Conservation (phyloP, 352 stramenopile species). For the Pythium aristosporum region DNA sequence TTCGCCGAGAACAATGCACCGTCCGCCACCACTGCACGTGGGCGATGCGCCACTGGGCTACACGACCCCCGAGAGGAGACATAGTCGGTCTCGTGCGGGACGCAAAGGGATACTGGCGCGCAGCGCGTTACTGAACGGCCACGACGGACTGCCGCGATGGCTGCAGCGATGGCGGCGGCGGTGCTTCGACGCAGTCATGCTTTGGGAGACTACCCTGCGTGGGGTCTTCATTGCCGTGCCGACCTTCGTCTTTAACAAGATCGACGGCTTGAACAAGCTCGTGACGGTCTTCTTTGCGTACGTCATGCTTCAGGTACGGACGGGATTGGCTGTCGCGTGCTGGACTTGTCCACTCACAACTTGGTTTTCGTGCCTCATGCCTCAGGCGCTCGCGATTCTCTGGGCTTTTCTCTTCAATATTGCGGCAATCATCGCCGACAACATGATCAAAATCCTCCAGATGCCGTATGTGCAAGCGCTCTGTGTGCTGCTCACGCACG, state of each 20-base stretch:
- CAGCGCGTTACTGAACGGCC: background rate
- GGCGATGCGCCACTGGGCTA: background rate
- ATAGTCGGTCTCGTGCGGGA: background rate
- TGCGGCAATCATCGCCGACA: slow-evolving; percentile 79
- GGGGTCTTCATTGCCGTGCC: slow-evolving; percentile 59
- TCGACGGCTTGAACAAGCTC: slow-evolving; percentile 53
- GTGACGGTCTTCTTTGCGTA: slow-evolving; percentile 85
- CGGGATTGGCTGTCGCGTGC: background rate
- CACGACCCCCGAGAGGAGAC: background rate
- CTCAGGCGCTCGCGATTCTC: slow-evolving; percentile 77
- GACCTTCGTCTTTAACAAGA: slow-evolving; percentile 45
- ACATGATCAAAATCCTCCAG: slow-evolving; percentile 82
- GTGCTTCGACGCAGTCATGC: slow-evolving; percentile 68
- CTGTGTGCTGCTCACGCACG: slow-evolving; percentile 80
- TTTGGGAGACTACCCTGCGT: slow-evolving; percentile 60
- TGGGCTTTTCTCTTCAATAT: slow-evolving; percentile 88
- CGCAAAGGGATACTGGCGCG: slow-evolving; percentile 7
- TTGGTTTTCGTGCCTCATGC: background rate
- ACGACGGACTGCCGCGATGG: slow-evolving; percentile 10
- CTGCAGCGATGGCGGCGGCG: slow-evolving; percentile 39
- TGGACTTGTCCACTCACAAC: background rate
- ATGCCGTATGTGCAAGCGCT: slow-evolving; percentile 77
- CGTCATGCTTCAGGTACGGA: slow-evolving; percentile 62
- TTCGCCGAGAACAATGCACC: background rate
- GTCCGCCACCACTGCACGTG: slow-evolving; percentile 15